Base-by-base conservation (phyloP, 495 filamentous ascomycete genomes). In the Daldinia grandis region DNA sequence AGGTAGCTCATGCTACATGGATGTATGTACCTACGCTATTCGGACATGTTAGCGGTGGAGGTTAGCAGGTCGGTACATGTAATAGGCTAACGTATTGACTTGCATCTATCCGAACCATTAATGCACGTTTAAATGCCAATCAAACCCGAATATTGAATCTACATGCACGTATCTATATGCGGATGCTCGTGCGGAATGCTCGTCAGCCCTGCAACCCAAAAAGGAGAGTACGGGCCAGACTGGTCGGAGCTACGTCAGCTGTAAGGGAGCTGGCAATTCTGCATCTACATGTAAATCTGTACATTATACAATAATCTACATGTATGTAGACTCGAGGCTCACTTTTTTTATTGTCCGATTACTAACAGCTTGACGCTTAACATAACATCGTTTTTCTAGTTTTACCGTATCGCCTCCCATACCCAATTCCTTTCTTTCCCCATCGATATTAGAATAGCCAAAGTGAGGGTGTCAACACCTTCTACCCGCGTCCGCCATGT, bases 401-500 rank as follows among this genome's bases (percentile, higher is more conserved):
- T 17, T 30, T 31, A 28, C 57, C 19, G 5, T 55, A 21, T 17
- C n/a, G 24, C 30, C 19, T 59, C 31, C 4, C 8, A 51, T 37
- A 42, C 38, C 33, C 64, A 61, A 56, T 62, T 68, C 58, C 17
- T 64, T 38, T 37, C 27, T 56, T 35, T 53, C 54, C 63, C 15
- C 30, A 58, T 59, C 27, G 10, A 30, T 53, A 61, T 25, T 30
- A 25, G 19, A 56, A 40, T 12, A 68, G 69, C 35, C 74, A 64
- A 75, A 61, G 68, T 78, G 79, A 80, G 76, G 79, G 81, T 78
- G 64, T 62, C 37, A 59, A 66, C 67, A 57, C 58, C 78, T 78
- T 78, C 78, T 77, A 79, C 74, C 76, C 69, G 82, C 80, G 82
- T 83, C 84, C 87, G 89, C 84, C 75, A 95, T 97, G 92, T 97